Evolutionary conservation across 371 early-diverging fungal species (phyloP).

Genomic region (Conidiobolus coronatus): DNA sequence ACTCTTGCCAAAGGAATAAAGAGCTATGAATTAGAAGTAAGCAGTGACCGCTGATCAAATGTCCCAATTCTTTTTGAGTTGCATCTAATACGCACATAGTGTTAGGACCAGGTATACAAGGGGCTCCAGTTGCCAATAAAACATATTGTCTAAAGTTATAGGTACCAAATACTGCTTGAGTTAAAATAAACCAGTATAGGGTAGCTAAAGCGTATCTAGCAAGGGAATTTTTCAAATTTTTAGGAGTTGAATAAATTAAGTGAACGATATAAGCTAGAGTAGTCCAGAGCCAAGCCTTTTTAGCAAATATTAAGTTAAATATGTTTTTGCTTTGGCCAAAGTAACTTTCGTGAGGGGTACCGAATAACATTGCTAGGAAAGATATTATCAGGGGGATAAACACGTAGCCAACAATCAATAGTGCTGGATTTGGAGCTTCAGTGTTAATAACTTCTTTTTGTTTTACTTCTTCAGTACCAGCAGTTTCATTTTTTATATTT

Average conservation of each 20-base stretch:
- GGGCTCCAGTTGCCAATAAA: constrained; percentile 3
- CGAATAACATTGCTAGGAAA: too few species aligned
- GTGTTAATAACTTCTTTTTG: too few species aligned
- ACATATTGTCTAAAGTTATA: neutral
- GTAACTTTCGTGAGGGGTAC: too few species aligned
- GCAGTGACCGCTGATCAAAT: constrained; percentile 78
- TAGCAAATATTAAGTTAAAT: constrained; percentile 2
- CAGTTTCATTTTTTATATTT: too few species aligned
- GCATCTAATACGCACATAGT: constrained; percentile 14
- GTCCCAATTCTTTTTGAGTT: constrained; percentile 24
- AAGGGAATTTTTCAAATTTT: neutral
- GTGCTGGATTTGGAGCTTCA: too few species aligned
- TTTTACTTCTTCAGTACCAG: too few species aligned
- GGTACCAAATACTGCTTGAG: neutral
- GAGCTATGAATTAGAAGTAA: constrained; percentile 62
- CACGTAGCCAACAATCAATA: too few species aligned
- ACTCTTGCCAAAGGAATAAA: constrained; percentile 56
- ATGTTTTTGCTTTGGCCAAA: constrained; percentile 1
- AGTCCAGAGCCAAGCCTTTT: constrained; percentile 4
- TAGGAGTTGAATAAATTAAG: neutral
- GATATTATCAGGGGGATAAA: too few species aligned
- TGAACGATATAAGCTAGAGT: neutral
- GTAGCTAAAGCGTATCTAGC: neutral
- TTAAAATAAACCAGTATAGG: neutral
- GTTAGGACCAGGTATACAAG: neutral